A percentile compares a stretch with the other conserved stretches of the same genome.
Conservation (phyloP, 306 rosid genomes). For the Quercus glauca region DNA sequence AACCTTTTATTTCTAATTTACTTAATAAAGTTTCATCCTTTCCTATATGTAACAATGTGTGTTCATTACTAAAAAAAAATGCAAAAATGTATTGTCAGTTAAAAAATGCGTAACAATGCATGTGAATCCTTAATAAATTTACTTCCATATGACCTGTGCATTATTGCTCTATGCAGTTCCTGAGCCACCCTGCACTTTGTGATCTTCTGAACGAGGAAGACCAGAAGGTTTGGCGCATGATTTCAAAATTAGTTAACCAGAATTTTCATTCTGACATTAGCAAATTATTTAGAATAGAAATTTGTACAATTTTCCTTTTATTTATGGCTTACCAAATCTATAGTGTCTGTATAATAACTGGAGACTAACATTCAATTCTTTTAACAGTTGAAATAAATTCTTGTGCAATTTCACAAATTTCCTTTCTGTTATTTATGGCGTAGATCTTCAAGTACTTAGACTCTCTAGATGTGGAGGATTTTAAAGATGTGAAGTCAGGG, state of each 20-base stretch:
- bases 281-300: not conserved
- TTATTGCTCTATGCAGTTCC: constrained; percentile 53
- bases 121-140: not conserved
- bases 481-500: constrained; percentile 57
- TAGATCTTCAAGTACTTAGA: constrained; percentile 61
- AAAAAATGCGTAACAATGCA: not conserved
- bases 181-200: constrained; percentile 84
- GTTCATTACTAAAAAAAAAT: not conserved
- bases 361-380: not conserved
- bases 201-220: constrained; percentile 62
- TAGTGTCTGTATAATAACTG: not conserved
- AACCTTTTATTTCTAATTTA: not conserved
- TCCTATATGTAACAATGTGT: not conserved
- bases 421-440: constrained; percentile 16
- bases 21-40: not conserved
- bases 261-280: not conserved
- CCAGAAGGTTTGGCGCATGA: constrained; percentile 46
- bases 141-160: constrained; percentile 13
- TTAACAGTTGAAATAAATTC: constrained; percentile 7
- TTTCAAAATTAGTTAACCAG: not conserved
- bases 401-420: constrained; percentile 2
- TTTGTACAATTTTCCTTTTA: not conserved
- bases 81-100: not conserved
- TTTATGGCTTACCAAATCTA: not conserved
- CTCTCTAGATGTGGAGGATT: constrained; percentile 60